Conservation (phyloP, 306 rosid species). For the Gastrolobium villosum region DNA sequence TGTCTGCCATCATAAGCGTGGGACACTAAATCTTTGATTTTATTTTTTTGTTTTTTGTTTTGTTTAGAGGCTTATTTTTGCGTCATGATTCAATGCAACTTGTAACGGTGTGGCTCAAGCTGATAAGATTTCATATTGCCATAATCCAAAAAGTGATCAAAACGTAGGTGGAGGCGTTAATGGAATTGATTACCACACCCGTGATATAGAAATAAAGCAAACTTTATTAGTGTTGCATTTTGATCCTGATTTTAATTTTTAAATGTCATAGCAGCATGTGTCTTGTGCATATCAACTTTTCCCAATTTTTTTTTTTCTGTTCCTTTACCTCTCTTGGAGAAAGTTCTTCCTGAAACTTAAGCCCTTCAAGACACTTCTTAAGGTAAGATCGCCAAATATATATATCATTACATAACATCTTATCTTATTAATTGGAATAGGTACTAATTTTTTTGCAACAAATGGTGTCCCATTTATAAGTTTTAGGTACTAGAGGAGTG, state of each 20-base stretch:
- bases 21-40: constrained; percentile 30
- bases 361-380: constrained; percentile 24
- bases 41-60: no score
- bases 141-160: constrained; percentile 49
- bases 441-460: not conserved
- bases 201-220: constrained; percentile 50
- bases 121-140: constrained; percentile 22
- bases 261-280: constrained; percentile 33
- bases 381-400: constrained; percentile 31
- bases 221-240: constrained; percentile 28
- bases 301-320: not conserved
- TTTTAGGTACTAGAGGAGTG: constrained; percentile 24
- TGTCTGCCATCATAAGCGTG: constrained; percentile 46
- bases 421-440: not conserved
- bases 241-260: constrained; percentile 38
- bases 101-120: constrained; percentile 16
- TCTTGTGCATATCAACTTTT: constrained; percentile 21
- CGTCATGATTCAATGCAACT: constrained; percentile 50
- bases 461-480: not conserved
- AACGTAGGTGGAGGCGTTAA: constrained; percentile 57
- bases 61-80: constrained; percentile 17
- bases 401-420: not conserved
- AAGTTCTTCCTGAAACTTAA: constrained; percentile 12
- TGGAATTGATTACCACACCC: constrained; percentile 56
- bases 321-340: not conserved